Conservation (phyloP, 1,284 basidiomycete species). For the Austroboletus olivaceoglutinosus region DNA sequence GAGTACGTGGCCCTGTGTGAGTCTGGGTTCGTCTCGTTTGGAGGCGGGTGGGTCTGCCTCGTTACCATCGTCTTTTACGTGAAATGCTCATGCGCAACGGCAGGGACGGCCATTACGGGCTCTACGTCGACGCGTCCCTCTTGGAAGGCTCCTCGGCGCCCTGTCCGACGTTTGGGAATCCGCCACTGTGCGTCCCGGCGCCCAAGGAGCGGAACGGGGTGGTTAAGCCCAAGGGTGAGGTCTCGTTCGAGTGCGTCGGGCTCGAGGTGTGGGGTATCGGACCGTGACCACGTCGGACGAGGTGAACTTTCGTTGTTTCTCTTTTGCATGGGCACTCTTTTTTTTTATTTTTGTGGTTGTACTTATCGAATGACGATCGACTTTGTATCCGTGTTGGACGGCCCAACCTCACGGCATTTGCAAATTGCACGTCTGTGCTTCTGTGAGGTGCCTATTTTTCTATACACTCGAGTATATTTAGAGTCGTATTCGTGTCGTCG, state of each 20-base stretch:
- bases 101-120: slow-evolving; percentile 84
- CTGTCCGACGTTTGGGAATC: slow-evolving; percentile 89
- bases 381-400: too few species aligned
- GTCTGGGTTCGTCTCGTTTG: slow-evolving; percentile 77
- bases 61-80: neutral
- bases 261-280: slow-evolving; percentile 84
- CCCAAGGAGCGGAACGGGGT: slow-evolving; percentile 27
- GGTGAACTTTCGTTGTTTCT: too few species aligned
- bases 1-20: slow-evolving; percentile 90
- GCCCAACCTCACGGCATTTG: too few species aligned
- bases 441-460: too few species aligned
- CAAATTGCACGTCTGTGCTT: too few species aligned
- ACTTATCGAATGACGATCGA: too few species aligned
- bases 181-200: slow-evolving; percentile 57
- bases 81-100: neutral
- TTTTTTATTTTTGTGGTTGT: too few species aligned
- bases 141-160: slow-evolving; percentile 80
- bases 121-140: slow-evolving; percentile 86
- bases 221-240: slow-evolving; percentile 37
- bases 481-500: too few species aligned
- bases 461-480: too few species aligned
- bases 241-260: slow-evolving; percentile 79
- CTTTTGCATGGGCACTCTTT: too few species aligned
- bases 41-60: slow-evolving; percentile 76
- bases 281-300: neutral